A percentile compares a stretch with the other conserved stretches of the same genome.
Conservation (phyloP, 768 basidiomycete species). For the Suillus fuscotomentosus region DNA sequence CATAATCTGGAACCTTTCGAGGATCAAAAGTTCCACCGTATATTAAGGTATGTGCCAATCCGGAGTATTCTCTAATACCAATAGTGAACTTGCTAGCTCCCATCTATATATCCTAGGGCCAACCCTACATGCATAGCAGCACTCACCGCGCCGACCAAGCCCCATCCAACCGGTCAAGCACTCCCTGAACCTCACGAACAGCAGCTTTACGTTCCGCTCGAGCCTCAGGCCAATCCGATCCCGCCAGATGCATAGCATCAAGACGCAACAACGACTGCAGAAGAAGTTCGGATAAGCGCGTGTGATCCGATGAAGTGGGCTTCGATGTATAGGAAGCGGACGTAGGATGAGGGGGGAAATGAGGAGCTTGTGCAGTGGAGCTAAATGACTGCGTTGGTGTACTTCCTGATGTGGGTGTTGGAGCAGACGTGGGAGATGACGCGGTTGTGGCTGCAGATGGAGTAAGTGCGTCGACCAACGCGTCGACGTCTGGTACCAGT, state of each 20-base stretch:
- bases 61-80: neutral
- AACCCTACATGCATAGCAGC: neutral
- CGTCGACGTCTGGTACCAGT: slow-evolving; percentile 56
- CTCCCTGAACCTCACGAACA: slow-evolving; percentile 79
- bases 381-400: neutral
- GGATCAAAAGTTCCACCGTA: neutral
- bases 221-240: slow-evolving; percentile 75
- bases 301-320: slow-evolving; percentile 39
- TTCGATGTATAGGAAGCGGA: neutral
- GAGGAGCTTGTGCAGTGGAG: slow-evolving; percentile 10
- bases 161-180: slow-evolving; percentile 77
- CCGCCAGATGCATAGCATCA: slow-evolving; percentile 70
- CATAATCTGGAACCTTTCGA: neutral
- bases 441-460: slow-evolving; percentile 3
- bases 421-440: slow-evolving; percentile 14
- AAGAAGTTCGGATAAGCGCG: slow-evolving; percentile 74
- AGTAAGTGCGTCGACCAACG: slow-evolving; percentile 45
- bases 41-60: neutral
- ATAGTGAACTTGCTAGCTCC: neutral
- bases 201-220: slow-evolving; percentile 81
- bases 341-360: neutral
- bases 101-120: neutral
- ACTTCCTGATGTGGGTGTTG: neutral
- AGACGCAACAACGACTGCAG: slow-evolving; percentile 85
- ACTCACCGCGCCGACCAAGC: slow-evolving; percentile 48